phyloP scores from a whole-genome alignment of 2,329 filamentous ascomycete species.

The Fusarium sp. region DNA sequence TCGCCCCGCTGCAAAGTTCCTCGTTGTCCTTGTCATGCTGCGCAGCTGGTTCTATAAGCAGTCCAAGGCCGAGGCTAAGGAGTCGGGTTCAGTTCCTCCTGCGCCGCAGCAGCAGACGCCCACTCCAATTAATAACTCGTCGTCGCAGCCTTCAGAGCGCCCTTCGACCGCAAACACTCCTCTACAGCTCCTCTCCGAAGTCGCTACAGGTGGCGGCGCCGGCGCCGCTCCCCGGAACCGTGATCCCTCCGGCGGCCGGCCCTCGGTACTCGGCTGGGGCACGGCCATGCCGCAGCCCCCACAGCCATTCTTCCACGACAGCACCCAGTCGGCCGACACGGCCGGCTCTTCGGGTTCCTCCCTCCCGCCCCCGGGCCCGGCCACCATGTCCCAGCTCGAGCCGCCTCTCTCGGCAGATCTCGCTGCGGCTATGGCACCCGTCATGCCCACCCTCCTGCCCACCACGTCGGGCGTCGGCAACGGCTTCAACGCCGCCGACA shows the following conservation, averaged over 20 bases:
- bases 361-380: neutral
- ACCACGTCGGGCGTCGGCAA: conserved; percentile 19
- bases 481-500: conserved; percentile 26
- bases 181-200: conserved; percentile 67
- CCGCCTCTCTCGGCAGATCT: conserved; percentile 37
- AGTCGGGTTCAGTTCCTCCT: conserved; percentile 10
- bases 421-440: conserved; percentile 43
- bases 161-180: conserved; percentile 60
- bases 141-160: conserved; percentile 29
- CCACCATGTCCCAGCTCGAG: conserved; percentile 22
- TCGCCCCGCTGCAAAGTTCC: conserved; percentile 76
- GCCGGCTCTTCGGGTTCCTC: conserved; percentile 6
- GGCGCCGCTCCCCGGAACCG: conserved; percentile 26
- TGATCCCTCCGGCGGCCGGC: conserved; percentile 19
- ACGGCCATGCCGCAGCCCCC: conserved; percentile 40
- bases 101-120: conserved; percentile 23
- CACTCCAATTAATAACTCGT: conserved; percentile 17
- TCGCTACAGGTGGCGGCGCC: conserved; percentile 60
- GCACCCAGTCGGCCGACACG: conserved; percentile 36
- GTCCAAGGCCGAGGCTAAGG: conserved; percentile 46
- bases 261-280: conserved; percentile 37
- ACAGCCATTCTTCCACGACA: conserved; percentile 55
- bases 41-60: conserved; percentile 75
- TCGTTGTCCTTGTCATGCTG: conserved; percentile 77
- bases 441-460: conserved; percentile 33